A percentile compares a stretch with the other conserved stretches of the same genome.
These are phyloP conservation scores for Ambrosia artemisiifolia DNA, from an alignment of 129 eudicot genomes.

Conservation along the genomic window DNA sequence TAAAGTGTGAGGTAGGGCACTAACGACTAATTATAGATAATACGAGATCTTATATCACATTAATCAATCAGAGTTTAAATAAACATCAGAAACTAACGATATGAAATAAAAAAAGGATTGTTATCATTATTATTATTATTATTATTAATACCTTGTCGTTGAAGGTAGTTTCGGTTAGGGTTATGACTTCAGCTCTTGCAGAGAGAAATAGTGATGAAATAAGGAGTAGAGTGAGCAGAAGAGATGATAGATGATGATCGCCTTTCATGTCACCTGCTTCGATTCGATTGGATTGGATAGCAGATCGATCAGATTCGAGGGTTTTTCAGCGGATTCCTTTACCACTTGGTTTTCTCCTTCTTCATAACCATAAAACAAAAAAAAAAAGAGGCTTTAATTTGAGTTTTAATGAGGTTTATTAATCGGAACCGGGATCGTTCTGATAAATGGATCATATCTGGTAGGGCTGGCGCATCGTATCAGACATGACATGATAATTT, in stretches of 20 bases:
- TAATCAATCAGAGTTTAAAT: no score
- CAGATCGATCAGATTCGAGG: slow-evolving; percentile 8
- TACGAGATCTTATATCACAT: slow-evolving; percentile 11
- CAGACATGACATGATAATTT: no score
- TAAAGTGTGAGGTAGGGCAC: slow-evolving; percentile 15
- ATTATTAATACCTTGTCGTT: slow-evolving; percentile 50
- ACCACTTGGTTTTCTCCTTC: not conserved
- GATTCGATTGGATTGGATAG: not conserved
- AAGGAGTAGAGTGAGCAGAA: slow-evolving; percentile 13
- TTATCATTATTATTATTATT: no score
- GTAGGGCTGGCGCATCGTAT: no score
- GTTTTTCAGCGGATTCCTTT: not conserved
- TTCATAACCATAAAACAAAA: no score
- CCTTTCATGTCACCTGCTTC: slow-evolving; percentile 35
- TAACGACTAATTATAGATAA: not conserved
- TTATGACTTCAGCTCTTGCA: slow-evolving; percentile 70
- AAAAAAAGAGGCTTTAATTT: no score
- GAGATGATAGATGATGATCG: slow-evolving; percentile 20
- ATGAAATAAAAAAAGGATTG: no score
- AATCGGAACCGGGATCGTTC: no score
- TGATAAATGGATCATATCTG: no score
- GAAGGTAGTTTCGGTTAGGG: slow-evolving; percentile 59
- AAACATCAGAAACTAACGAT: no score
- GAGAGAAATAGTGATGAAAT: slow-evolving; percentile 32
- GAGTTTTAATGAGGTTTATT: no score